Percentiles rank a stretch among this genome's conserved stretches.
Evolutionary conservation across 2,329 filamentous ascomycete genomes (phyloP).

Genomic region (Ophiostoma perfectum): DNA sequence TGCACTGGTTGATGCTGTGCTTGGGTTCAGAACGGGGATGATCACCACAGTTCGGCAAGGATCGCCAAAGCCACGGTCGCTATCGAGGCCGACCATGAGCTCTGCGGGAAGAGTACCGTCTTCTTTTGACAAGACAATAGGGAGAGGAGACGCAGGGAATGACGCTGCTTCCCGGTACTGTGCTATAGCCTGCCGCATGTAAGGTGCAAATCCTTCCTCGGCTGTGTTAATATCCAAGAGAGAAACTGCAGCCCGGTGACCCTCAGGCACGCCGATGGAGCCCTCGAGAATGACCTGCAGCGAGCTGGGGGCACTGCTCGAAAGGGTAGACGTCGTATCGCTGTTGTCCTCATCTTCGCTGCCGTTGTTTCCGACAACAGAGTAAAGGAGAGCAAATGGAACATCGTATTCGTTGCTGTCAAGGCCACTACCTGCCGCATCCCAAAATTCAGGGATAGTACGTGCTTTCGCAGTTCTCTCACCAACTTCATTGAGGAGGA

Average conservation of each 20-base stretch:
- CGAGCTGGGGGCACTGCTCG: conserved; percentile 54
- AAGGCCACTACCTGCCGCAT: conserved; percentile 61
- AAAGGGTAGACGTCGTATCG: conserved; percentile 66
- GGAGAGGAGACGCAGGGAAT: conserved; percentile 34
- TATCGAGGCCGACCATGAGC: conserved; percentile 57
- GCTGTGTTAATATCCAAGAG: conserved; percentile 64
- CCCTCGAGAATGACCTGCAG: conserved; percentile 67
- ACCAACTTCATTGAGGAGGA: conserved; percentile 70
- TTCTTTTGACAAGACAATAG: conserved; percentile 62
- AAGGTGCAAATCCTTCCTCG: conserved; percentile 67
- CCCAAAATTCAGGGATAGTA: conserved; percentile 69
- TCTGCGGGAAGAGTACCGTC: conserved; percentile 59
- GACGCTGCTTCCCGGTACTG: neutral
- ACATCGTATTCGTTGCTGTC: conserved; percentile 70
- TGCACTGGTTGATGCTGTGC: conserved; percentile 4
- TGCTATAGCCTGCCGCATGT: conserved; percentile 67
- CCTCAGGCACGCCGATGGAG: conserved; percentile 60
- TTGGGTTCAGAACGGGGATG: conserved; percentile 70
- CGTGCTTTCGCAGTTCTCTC: conserved; percentile 68
- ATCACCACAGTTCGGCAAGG: conserved; percentile 65
- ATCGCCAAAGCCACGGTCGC: conserved; percentile 63
- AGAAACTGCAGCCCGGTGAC: conserved; percentile 55
- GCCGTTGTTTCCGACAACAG: conserved; percentile 39
- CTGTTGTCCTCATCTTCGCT: conserved; percentile 56
- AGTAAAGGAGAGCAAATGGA: conserved; percentile 73